These are phyloP conservation scores for Xylaria sp. DNA, from an alignment of 2,329 filamentous ascomycete species.

Conservation along the genomic window DNA sequence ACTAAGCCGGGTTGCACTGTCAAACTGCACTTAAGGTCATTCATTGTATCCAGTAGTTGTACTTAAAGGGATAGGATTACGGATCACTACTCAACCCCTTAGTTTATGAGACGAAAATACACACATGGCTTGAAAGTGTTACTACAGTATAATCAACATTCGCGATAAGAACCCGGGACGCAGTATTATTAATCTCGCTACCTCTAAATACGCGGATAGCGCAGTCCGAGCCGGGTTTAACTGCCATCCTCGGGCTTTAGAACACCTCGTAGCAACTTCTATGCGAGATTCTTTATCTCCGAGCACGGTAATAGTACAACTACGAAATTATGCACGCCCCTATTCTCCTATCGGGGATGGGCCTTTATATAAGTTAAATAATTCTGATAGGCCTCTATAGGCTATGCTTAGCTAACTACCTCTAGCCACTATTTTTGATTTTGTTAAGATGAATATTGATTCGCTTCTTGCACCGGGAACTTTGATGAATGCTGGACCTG, in stretches of 20 bases:
- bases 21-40: not conserved
- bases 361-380: too few species aligned
- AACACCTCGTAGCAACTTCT: not conserved
- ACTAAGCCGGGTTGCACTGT: not conserved
- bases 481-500: too few species aligned
- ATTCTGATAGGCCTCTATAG: too few species aligned
- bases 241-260: not conserved
- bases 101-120: not conserved
- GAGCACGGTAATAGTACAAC: too few species aligned
- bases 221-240: not conserved
- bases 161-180: not conserved
- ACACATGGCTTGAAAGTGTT: slow-evolving; percentile 15
- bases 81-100: not conserved
- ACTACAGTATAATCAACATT: slow-evolving; percentile 20
- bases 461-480: too few species aligned
- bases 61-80: not conserved
- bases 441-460: too few species aligned
- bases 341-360: too few species aligned
- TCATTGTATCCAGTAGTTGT: not conserved
- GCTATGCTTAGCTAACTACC: too few species aligned
- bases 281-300: not conserved
- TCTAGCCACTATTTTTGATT: too few species aligned
- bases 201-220: not conserved
- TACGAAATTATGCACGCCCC: too few species aligned
- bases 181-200: not conserved